phyloP scores from a whole-genome alignment of 768 basidiomycete genomes.

The Kwoniella sp. region DNA sequence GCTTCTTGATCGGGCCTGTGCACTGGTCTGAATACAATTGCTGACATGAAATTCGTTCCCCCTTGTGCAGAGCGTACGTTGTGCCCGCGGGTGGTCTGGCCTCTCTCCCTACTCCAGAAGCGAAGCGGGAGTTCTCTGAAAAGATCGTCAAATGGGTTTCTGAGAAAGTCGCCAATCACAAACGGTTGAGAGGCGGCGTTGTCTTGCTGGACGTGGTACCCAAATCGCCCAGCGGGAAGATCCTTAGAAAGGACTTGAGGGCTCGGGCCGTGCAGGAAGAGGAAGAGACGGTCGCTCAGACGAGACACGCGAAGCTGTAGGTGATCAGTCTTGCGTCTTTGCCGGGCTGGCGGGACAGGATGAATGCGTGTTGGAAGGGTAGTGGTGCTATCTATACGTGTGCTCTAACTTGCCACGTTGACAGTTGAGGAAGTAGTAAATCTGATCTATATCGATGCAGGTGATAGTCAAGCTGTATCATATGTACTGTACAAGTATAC shows the following conservation, averaged over 20 bases:
- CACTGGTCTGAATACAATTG: not conserved
- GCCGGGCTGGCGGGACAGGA: not conserved
- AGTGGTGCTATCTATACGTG: not conserved
- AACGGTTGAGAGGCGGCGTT: constrained; percentile 73
- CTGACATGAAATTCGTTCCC: not conserved
- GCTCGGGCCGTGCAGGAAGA: constrained; percentile 67
- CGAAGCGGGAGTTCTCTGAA: constrained; percentile 60
- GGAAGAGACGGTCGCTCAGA: constrained; percentile 24
- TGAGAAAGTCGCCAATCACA: constrained; percentile 68
- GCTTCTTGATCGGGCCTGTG: not conserved
- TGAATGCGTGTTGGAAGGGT: not conserved
- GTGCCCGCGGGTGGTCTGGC: constrained; percentile 47
- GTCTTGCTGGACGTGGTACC: constrained; percentile 67
- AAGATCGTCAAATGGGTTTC: constrained; percentile 70
- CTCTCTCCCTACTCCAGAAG: constrained; percentile 40
- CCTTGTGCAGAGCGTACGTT: constrained; percentile 55
- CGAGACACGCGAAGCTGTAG: constrained; percentile 36
- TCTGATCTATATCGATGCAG: no score
- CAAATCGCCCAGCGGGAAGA: constrained; percentile 86
- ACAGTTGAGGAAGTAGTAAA: no score
- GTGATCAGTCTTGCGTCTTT: not conserved
- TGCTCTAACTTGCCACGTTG: no score
- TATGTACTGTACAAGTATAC: no score
- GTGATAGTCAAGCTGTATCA: no score
- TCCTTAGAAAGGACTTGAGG: constrained; percentile 74